Evolutionary conservation across 352 stramenopile genomes (phyloP).

Genomic region (Phytophthora sp.): DNA sequence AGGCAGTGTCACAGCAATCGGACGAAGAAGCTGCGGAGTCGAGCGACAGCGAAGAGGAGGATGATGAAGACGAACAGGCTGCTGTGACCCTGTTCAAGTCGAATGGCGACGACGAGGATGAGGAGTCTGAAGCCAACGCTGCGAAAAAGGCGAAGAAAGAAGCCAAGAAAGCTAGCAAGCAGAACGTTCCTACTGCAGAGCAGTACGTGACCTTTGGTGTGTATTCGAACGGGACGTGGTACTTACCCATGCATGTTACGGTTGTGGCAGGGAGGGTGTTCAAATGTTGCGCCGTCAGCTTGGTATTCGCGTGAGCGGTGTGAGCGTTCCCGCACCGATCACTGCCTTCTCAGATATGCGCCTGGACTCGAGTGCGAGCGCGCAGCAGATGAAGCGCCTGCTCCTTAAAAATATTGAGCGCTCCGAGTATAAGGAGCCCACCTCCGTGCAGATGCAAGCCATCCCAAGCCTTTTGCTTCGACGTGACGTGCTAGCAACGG

Average conservation of each 20-base stretch:
- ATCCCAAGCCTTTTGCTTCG: constrained; percentile 90
- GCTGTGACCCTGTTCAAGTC: constrained; percentile 65
- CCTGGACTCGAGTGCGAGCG: constrained; percentile 41
- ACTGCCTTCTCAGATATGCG: constrained; percentile 79
- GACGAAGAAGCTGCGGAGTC: constrained; percentile 16
- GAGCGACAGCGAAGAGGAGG: constrained; percentile 37
- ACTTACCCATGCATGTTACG: neutral
- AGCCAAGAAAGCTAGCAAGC: constrained; percentile 36
- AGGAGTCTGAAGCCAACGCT: constrained; percentile 10
- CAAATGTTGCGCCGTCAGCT: constrained; percentile 78
- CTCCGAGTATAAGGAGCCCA: constrained; percentile 98
- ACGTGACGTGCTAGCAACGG: constrained; percentile 95
- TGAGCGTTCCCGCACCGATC: constrained; percentile 72
- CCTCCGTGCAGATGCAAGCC: constrained; percentile 98
- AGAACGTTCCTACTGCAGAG: constrained; percentile 21
- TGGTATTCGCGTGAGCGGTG: constrained; percentile 78
- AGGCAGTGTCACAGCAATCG: constrained; percentile 10
- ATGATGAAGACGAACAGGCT: constrained; percentile 32
- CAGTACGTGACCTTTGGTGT: constrained; percentile 21
- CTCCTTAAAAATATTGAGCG: constrained; percentile 85
- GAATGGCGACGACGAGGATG: constrained; percentile 11
- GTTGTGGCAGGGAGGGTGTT: constrained; percentile 50
- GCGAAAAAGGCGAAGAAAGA: constrained; percentile 27
- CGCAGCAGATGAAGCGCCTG: constrained; percentile 67
- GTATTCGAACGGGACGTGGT: neutral